phyloP scores from a whole-genome alignment of 805 yeast species.

The Ogataea zsoltii region DNA sequence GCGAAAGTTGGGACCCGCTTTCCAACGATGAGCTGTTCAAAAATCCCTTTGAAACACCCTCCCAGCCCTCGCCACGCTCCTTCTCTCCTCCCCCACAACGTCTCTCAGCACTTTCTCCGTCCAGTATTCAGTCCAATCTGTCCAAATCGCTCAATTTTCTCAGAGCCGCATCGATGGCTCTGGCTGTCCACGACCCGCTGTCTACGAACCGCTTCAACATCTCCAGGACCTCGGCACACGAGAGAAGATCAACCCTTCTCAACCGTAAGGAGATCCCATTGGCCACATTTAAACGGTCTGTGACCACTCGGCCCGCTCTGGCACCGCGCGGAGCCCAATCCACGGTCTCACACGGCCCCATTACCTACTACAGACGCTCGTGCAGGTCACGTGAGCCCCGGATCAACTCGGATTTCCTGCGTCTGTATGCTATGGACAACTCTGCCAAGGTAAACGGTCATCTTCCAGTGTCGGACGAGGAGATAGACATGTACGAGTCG shows the following conservation, averaged over 20 bases:
- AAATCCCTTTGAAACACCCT: not conserved
- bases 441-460: constrained; percentile 36
- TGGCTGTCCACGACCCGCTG: constrained; percentile 1
- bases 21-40: not conserved
- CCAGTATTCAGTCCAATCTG: not conserved
- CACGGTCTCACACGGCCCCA: not conserved
- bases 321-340: not conserved
- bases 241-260: constrained; percentile 2
- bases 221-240: not conserved
- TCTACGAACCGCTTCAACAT: constrained; percentile 1
- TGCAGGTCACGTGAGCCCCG: constrained; percentile 44
- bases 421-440: constrained; percentile 49
- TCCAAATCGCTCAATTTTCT: constrained; percentile 1
- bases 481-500: constrained; percentile 35
- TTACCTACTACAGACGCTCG: constrained; percentile 6
- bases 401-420: constrained; percentile 48
- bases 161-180: not conserved
- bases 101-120: not conserved
- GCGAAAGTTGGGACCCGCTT: not conserved
- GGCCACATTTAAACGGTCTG: constrained; percentile 5
- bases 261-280: constrained; percentile 12
- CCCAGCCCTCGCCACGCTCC: not conserved
- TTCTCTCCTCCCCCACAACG: not conserved
- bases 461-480: constrained; percentile 37
- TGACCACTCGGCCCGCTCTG: not conserved